phyloP scores from a whole-genome alignment of 176 grass and related monocot genomes.

The Chrysopogon serrulatus region DNA sequence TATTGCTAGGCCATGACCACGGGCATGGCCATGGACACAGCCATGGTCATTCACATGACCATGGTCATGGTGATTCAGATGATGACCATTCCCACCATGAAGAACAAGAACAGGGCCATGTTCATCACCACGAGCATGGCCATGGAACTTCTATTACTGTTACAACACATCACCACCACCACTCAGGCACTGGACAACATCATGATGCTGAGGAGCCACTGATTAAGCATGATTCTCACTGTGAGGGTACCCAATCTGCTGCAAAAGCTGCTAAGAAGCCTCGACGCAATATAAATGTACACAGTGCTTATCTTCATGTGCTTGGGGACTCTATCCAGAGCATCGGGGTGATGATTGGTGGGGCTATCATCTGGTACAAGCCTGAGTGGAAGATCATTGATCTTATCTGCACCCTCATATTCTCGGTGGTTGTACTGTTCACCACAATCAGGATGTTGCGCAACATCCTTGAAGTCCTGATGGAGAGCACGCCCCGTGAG shows the following conservation, averaged over 20 bases:
- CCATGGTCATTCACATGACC: conserved; percentile 46
- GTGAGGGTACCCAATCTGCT: conserved; percentile 24
- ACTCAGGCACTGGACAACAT: conserved; percentile 19
- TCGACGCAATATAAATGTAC: conserved; percentile 88
- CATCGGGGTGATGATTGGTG: conserved; percentile 90
- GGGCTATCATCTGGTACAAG: conserved; percentile 99
- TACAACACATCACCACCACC: conserved; percentile 49
- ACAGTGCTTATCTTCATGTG: conserved; percentile 92
- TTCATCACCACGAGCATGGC: conserved; percentile 28
- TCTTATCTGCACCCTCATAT: conserved; percentile 94
- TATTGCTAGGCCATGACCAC: conserved; percentile 94
- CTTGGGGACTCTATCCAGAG: conserved; percentile 95
- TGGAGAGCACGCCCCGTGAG: conserved; percentile 96
- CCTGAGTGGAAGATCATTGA: conserved; percentile 99
- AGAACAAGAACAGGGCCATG: conserved; percentile 40
- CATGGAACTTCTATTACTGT: conserved; percentile 36
- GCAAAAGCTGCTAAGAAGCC: conserved; percentile 42
- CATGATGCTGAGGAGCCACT: conserved; percentile 58
- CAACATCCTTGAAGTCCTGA: conserved; percentile 87
- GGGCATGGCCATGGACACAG: conserved; percentile 64
- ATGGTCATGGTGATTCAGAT: conserved; percentile 30
- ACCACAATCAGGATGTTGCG: conserved; percentile 88
- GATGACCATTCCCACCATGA: conserved; percentile 34
- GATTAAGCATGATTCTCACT: conserved; percentile 42
- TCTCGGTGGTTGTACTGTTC: conserved; percentile 81